Evolutionary conservation across 352 stramenopile species (phyloP).

Genomic region (Pythium aristosporum): DNA sequence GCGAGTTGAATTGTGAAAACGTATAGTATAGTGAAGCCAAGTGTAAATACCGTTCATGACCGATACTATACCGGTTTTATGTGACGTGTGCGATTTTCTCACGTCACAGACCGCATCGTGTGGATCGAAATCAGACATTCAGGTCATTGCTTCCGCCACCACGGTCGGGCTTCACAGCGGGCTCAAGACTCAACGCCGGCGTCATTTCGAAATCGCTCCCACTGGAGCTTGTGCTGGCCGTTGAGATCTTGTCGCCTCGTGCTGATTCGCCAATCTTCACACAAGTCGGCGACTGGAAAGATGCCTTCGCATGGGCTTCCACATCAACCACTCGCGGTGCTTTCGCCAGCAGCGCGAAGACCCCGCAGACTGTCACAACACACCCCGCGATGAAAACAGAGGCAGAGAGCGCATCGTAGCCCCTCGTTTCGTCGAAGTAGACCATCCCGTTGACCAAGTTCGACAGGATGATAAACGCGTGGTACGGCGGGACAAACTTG

Average conservation of each 20-base stretch:
- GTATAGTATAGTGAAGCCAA: slow-evolving; percentile 13
- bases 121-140: not conserved
- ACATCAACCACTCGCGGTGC: slow-evolving; percentile 5
- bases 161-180: not conserved
- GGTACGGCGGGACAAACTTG: slow-evolving; percentile 48
- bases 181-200: not conserved
- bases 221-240: slow-evolving; percentile 5
- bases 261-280: not conserved
- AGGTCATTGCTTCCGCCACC: not conserved
- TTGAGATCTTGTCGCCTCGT: not conserved
- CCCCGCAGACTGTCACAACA: slow-evolving; percentile 30
- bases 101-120: not conserved
- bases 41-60: not conserved
- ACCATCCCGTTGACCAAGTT: slow-evolving; percentile 45
- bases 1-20: slow-evolving; percentile 7
- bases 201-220: slow-evolving; percentile 4
- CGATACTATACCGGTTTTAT: slow-evolving; percentile 10
- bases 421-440: slow-evolving; percentile 36
- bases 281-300: not conserved
- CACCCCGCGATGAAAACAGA: slow-evolving; percentile 31
- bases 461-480: slow-evolving; percentile 47
- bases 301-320: not conserved
- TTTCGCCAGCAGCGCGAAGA: slow-evolving; percentile 39
- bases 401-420: slow-evolving; percentile 27
- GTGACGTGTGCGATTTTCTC: slow-evolving; percentile 15